These are phyloP conservation scores for Cudoniella acicularis DNA, from an alignment of 495 filamentous ascomycete species.

Conservation along the genomic window DNA sequence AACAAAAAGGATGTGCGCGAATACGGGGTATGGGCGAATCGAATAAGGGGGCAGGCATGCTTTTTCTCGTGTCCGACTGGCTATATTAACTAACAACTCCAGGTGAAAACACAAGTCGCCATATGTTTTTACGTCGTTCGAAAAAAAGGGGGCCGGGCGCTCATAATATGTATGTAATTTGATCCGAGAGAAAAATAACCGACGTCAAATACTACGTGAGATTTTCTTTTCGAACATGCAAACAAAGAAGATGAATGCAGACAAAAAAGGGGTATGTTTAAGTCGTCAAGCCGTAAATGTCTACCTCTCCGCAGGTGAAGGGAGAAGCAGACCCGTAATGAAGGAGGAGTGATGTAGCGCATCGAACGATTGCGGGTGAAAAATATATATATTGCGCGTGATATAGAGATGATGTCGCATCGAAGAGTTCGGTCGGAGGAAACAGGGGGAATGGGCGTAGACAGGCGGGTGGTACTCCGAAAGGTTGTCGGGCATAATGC, in stretches of 20 bases:
- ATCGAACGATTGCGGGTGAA: constrained; percentile 20
- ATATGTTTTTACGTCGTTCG: constrained; percentile 8
- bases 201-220: constrained; percentile 2
- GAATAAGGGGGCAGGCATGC: neutral
- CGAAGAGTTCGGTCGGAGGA: constrained; percentile 33
- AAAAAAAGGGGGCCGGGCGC: too few species aligned
- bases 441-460: neutral
- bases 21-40: constrained; percentile 24
- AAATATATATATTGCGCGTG: neutral
- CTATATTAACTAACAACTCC: neutral
- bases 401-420: constrained; percentile 42
- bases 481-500: neutral
- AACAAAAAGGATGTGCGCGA: constrained; percentile 6
- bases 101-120: neutral
- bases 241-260: neutral
- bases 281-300: constrained; percentile 23
- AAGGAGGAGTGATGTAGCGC: constrained; percentile 22
- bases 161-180: neutral
- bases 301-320: constrained; percentile 2
- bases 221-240: too few species aligned
- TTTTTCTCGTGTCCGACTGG: neutral
- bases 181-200: neutral
- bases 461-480: neutral
- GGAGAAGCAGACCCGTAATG: constrained; percentile 20
- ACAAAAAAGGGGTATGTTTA: neutral